Conservation (phyloP, 352 stramenopile genomes). For the Phytophthora multivora region DNA sequence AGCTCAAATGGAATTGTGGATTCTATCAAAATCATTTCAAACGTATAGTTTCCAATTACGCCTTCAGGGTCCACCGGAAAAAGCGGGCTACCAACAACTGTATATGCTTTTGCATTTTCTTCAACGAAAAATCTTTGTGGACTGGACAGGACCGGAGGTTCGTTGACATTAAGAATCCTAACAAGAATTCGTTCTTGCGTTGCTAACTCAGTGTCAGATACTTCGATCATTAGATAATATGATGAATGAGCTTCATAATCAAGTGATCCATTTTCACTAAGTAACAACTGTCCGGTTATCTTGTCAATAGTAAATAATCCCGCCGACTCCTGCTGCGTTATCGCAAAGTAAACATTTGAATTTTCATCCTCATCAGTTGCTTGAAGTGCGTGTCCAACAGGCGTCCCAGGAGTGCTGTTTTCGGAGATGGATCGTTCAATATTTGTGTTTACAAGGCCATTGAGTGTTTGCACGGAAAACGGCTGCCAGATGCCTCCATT, state of each 20-base stretch:
- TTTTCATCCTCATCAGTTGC: conserved; percentile 26
- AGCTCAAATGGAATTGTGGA: conserved; percentile 13
- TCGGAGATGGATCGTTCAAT: conserved; percentile 22
- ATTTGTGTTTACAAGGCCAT: neutral
- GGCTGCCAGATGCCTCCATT: conserved; percentile 10
- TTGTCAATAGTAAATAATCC: conserved; percentile 22
- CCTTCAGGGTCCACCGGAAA: conserved; percentile 27
- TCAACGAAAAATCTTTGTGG: conserved; percentile 22
- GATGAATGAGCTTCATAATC: conserved; percentile 22
- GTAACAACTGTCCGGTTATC: conserved; percentile 15
- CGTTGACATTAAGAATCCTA: conserved; percentile 25
- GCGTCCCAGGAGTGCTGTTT: conserved; percentile 18
- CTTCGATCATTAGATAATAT: conserved; percentile 17
- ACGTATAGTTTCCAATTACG: conserved; percentile 1
- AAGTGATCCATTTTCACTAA: conserved; percentile 3
- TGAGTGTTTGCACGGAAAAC: conserved; percentile 16
- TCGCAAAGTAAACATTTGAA: conserved; percentile 15
- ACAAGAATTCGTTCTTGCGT: conserved; percentile 16
- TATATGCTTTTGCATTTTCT: conserved; percentile 23
- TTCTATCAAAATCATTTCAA: conserved; percentile 6
- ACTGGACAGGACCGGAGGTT: conserved; percentile 20
- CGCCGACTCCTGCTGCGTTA: conserved; percentile 16
- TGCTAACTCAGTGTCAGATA: conserved; percentile 14
- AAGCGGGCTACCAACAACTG: conserved; percentile 14
- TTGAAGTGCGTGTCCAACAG: conserved; percentile 12